A percentile compares a stretch with the other conserved stretches of the same genome.
Evolutionary conservation across 257 asterid genomes (phyloP).

Genomic region (Jasminum sambac): DNA sequence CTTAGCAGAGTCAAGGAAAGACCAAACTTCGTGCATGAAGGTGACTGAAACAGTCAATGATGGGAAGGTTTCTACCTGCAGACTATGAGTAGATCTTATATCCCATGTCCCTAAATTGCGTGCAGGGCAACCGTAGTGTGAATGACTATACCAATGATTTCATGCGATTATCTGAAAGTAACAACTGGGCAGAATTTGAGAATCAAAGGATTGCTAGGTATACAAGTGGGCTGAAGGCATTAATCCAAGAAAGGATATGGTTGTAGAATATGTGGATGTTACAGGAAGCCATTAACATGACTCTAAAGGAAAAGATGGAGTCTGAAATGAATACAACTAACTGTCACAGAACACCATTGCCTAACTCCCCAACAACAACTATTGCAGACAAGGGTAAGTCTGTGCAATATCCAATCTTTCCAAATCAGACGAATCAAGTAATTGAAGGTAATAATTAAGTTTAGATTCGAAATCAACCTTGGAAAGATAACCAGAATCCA

Average conservation of each 20-base stretch:
- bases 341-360: background rate
- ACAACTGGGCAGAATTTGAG: background rate
- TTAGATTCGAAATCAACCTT: no score
- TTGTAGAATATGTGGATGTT: background rate
- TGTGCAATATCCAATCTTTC: no score
- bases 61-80: background rate
- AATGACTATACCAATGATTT: background rate
- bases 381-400: no score
- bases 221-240: background rate
- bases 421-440: no score
- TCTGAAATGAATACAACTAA: background rate
- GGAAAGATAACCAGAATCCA: no score
- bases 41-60: no score
- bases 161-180: background rate
- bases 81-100: background rate
- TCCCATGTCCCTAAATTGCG: background rate
- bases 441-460: no score
- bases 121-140: background rate
- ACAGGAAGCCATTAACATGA: background rate
- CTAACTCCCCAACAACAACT: no score
- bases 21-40: no score
- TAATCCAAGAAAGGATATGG: background rate
- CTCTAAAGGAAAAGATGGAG: background rate
- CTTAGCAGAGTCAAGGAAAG: background rate
- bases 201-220: background rate